A percentile compares a stretch with the other conserved stretches of the same genome.
Conservation (phyloP, 192 early-diverging fungal genomes). For the Radiomyces spectabilis region DNA sequence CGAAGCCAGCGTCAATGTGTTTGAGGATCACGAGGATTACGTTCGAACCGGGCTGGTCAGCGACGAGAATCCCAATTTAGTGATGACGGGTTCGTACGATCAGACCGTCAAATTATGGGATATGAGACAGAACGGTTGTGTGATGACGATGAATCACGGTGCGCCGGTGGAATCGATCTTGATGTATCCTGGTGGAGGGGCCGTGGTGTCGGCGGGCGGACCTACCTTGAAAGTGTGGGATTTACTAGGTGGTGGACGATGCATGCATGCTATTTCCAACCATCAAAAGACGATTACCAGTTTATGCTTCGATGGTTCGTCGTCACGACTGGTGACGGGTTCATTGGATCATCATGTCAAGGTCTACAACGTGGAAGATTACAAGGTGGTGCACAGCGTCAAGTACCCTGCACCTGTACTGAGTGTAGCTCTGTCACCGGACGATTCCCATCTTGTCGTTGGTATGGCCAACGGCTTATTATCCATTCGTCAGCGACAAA, state of each 20-base stretch:
- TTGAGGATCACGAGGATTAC: slow-evolving; percentile 87
- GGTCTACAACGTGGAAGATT: slow-evolving; percentile 81
- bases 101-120: slow-evolving; percentile 94
- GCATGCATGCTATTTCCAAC: slow-evolving; percentile 74
- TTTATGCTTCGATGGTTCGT: slow-evolving; percentile 73
- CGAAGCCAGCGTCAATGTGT: slow-evolving; percentile 56
- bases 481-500: slow-evolving; percentile 75
- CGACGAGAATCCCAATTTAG: slow-evolving; percentile 69
- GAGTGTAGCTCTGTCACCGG: slow-evolving; percentile 83
- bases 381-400: slow-evolving; percentile 78
- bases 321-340: slow-evolving; percentile 74
- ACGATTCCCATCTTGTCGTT: slow-evolving; percentile 82
- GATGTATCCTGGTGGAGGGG: slow-evolving; percentile 74
- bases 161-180: slow-evolving; percentile 86
- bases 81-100: slow-evolving; percentile 91
- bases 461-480: slow-evolving; percentile 91
- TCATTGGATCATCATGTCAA: slow-evolving; percentile 96
- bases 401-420: slow-evolving; percentile 89
- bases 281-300: slow-evolving; percentile 96
- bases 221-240: slow-evolving; percentile 87
- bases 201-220: slow-evolving; percentile 73
- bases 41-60: slow-evolving; percentile 71
- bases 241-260: slow-evolving; percentile 68
- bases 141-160: slow-evolving; percentile 72
- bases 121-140: slow-evolving; percentile 62